Evolutionary conservation across 192 early-diverging fungal species (phyloP).

Genomic region (Jimgerdemannia lactiflua): DNA sequence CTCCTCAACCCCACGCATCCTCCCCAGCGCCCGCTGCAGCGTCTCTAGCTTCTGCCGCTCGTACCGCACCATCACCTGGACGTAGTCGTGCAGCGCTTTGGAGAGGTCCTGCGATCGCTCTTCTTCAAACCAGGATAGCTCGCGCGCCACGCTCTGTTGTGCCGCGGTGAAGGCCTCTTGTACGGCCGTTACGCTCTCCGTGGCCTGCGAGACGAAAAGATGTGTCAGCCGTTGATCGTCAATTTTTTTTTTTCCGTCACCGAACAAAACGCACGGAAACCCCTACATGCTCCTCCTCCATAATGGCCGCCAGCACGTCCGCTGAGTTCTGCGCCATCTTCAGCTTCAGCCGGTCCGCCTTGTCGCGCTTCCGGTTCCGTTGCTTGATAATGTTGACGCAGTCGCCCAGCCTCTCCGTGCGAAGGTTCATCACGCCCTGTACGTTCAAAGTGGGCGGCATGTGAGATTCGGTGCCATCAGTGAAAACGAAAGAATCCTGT

Average conservation of each 20-base stretch:
- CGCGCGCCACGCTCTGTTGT: conserved; percentile 37
- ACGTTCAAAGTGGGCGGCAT: not conserved
- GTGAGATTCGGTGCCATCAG: not conserved
- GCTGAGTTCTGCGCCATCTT: conserved; percentile 17
- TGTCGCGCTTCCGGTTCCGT: conserved; percentile 34
- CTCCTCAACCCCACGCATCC: conserved; percentile 9
- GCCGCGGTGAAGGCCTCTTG: conserved; percentile 27
- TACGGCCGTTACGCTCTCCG: conserved; percentile 21
- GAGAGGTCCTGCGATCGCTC: conserved; percentile 40
- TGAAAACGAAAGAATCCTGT: not conserved
- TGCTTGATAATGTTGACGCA: conserved; percentile 42
- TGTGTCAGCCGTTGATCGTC: conserved; percentile 15
- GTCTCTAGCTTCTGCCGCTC: conserved; percentile 36
- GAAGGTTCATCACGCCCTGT: conserved; percentile 41
- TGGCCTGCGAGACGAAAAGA: conserved; percentile 19
- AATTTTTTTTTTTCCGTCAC: conserved; percentile 2
- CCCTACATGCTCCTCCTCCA: conserved; percentile 26
- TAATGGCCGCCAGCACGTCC: conserved; percentile 19
- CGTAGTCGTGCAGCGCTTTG: conserved; percentile 32
- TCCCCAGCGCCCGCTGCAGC: conserved; percentile 35
- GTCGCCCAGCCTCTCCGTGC: conserved; percentile 43
- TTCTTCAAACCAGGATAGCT: conserved; percentile 41
- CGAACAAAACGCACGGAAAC: not conserved
- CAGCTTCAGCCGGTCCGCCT: conserved; percentile 29
- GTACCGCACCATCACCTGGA: conserved; percentile 28